These are phyloP conservation scores for Sclerotinia spermophila DNA, from an alignment of 2,329 filamentous ascomycete species.

Conservation along the genomic window DNA sequence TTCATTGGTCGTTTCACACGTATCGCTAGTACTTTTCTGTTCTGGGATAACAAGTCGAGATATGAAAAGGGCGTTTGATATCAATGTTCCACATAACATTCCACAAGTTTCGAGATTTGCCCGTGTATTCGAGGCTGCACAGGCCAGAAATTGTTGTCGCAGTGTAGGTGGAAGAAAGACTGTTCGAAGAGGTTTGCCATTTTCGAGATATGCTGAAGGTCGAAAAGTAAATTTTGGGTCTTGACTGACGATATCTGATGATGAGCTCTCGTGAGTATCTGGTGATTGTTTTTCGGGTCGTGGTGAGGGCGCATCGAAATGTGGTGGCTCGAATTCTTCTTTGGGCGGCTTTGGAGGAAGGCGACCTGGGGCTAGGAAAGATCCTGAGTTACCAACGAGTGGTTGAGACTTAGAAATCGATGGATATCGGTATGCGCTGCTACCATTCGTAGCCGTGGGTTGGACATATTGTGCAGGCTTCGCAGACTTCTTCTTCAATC, in stretches of 20 bases:
- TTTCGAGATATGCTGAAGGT: slow-evolving; percentile 84
- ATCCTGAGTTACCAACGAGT: slow-evolving; percentile 35
- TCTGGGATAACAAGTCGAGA: slow-evolving; percentile 85
- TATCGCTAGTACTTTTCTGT: slow-evolving; percentile 85
- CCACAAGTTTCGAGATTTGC: slow-evolving; percentile 91
- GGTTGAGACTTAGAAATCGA: slow-evolving; percentile 51
- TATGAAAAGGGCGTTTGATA: slow-evolving; percentile 92
- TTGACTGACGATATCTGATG: slow-evolving; percentile 17
- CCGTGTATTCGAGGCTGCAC: slow-evolving; percentile 73
- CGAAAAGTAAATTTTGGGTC: slow-evolving; percentile 63
- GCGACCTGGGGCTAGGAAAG: slow-evolving; percentile 14
- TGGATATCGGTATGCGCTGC: slow-evolving; percentile 51
- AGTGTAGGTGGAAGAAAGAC: slow-evolving; percentile 80
- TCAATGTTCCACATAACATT: slow-evolving; percentile 83
- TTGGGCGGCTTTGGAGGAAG: slow-evolving; percentile 35
- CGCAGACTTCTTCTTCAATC: slow-evolving; percentile 32
- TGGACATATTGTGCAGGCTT: slow-evolving; percentile 28
- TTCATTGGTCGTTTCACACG: slow-evolving; percentile 91
- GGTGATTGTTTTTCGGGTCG: slow-evolving; percentile 31
- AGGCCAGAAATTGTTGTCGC: slow-evolving; percentile 67
- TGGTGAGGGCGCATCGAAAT: slow-evolving; percentile 14
- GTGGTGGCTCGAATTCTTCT: slow-evolving; percentile 23
- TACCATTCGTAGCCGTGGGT: slow-evolving; percentile 22
- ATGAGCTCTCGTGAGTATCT: background rate
- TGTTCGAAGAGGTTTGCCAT: slow-evolving; percentile 79